These are phyloP conservation scores for Cutaneotrichosporon cutaneum DNA, from an alignment of 1,284 basidiomycete genomes.

Conservation along the genomic window DNA sequence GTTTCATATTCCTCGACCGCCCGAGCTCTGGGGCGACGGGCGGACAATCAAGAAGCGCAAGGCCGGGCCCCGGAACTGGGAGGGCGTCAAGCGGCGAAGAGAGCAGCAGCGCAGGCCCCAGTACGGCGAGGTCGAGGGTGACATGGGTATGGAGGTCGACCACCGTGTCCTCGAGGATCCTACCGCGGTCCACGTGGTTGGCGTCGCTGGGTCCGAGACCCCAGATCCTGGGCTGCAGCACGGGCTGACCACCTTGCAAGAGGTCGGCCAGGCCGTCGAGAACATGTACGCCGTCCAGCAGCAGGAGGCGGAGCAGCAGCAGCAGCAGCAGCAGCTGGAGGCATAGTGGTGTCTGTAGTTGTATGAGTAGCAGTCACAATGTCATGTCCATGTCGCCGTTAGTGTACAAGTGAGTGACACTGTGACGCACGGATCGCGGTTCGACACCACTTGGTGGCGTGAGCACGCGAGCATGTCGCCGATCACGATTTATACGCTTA, in stretches of 20 bases:
- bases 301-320: background rate
- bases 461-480: background rate
- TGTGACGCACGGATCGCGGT: background rate
- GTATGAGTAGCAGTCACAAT: conserved; percentile 3
- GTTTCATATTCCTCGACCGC: conserved; percentile 47
- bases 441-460: background rate
- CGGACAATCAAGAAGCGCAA: conserved; percentile 43
- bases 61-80: conserved; percentile 21
- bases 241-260: conserved; percentile 9
- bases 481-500: background rate
- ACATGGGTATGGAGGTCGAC: background rate
- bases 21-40: conserved; percentile 50
- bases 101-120: conserved; percentile 4
- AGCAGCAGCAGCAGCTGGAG: conserved; percentile 1
- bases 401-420: background rate
- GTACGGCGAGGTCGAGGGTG: background rate
- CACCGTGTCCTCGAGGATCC: conserved; percentile 2
- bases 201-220: background rate
- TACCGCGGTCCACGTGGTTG: background rate
- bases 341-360: background rate
- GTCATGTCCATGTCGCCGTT: background rate
- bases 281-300: conserved; percentile 22
- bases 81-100: conserved; percentile 10
- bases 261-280: conserved; percentile 23
- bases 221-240: background rate